Evolutionary conservation across 1,284 basidiomycete species (phyloP), one percentile per base, ranked within the genome.

Genomic region (Cryptococcus sp.): DNA sequence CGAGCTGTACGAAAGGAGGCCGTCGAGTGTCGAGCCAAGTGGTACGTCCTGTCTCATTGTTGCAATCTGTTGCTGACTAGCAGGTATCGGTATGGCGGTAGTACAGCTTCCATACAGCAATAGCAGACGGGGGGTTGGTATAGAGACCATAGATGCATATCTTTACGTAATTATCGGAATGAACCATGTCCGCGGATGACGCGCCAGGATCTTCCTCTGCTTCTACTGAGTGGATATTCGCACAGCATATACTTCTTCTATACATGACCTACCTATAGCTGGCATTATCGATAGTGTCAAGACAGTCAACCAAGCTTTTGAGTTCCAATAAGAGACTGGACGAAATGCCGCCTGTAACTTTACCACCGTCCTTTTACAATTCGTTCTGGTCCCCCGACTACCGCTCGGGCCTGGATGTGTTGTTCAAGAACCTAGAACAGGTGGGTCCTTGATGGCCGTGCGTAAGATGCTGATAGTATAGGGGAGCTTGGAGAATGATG

Each of bases 371-470:
- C 19, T 93, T 93, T 72, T 83, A 81, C 57, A 92, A 92, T 74
- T 91, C 88, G 34, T 93, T 93, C 78, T 93, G 90, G 90, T 83
- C 89, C 9, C 85, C 88, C 69, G 88, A 91, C 76, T 91, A 90
- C 69, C 80, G 88, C 37, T 82, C 78, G 53, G 90, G 90, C 31
- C 80, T 92, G 23, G 84, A 91, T 59, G 82, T 86, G 19, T 74
- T 91, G 21, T 89, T 84, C 69, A 74, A 69, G 45, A 86, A 88
- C 74, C 82, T 91, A 32, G 85, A 90, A 64, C 85, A 88, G 79
- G 87, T 86, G 60, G 5, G 34, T 28, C 42, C 14, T 18, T 21
- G 11, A 14, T 43, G 18, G 13, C 13, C 22, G 11, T 37, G 36
- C n/a, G 9, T 23, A 14, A 21, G 13, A 28, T 28, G 22, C 45